Evolutionary conservation across 164 flowering plant species (phyloP).

Genomic region (Chimonanthus salicifolius): DNA sequence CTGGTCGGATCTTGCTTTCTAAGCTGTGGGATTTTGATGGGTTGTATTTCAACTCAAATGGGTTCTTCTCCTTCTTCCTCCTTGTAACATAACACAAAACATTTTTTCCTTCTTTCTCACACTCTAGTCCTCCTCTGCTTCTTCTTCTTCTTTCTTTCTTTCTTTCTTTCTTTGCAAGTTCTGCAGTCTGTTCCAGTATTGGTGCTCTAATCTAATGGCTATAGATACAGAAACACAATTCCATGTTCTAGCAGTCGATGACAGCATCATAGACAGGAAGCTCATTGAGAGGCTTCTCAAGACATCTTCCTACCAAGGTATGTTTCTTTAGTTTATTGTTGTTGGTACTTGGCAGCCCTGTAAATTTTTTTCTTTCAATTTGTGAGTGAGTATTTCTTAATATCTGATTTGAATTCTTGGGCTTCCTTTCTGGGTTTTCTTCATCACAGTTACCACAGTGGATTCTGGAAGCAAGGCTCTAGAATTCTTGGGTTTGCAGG

Average conservation of each 20-base stretch:
- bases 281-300: conserved; percentile 82
- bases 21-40: conserved; percentile 37
- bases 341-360: not conserved
- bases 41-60: conserved; percentile 28
- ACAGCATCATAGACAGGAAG: conserved; percentile 80
- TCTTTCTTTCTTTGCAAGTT: not conserved
- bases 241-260: conserved; percentile 95
- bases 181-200: not conserved
- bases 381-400: not conserved
- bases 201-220: conserved; percentile 5
- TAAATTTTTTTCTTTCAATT: no score
- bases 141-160: not conserved
- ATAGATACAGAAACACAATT: conserved; percentile 20
- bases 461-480: conserved; percentile 88
- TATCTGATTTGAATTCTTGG: not conserved
- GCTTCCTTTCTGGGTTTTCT: not conserved
- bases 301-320: conserved; percentile 79
- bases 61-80: conserved; percentile 8
- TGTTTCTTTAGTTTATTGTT: not conserved
- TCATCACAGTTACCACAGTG: conserved; percentile 76
- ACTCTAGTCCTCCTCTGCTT: not conserved
- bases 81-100: not conserved
- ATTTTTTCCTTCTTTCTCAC: not conserved
- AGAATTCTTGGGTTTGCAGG: conserved; percentile 73
- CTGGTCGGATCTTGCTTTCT: conserved; percentile 59